These are phyloP conservation scores for Monosporascus sp. DNA, from an alignment of 2,329 filamentous ascomycete species.

Conservation along the genomic window DNA sequence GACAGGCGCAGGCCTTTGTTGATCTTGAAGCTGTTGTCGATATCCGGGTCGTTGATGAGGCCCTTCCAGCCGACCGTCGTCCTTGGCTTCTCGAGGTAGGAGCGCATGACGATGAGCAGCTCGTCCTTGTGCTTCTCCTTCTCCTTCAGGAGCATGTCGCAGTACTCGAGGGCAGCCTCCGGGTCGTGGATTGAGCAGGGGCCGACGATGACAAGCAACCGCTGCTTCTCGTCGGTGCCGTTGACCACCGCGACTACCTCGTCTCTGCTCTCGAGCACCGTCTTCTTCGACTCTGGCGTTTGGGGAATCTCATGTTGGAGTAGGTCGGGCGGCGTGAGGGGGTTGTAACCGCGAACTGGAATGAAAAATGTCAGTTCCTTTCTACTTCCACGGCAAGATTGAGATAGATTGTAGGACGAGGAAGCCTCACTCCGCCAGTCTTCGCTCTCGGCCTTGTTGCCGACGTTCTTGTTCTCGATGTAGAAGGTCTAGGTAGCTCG, in stretches of 20 bases:
- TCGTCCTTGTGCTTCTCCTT: conserved; percentile 87
- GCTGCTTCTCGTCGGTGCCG: conserved; percentile 55
- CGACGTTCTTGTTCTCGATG: conserved; percentile 74
- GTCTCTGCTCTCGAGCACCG: conserved; percentile 56
- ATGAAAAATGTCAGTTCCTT: neutral
- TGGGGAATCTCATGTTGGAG: conserved; percentile 87
- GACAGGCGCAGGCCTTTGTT: conserved; percentile 91
- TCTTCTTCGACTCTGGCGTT: conserved; percentile 50
- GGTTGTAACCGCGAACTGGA: conserved; percentile 82
- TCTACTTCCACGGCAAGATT: neutral
- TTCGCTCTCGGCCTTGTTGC: conserved; percentile 67
- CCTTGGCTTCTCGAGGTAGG: conserved; percentile 96
- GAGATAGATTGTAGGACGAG: too few relatives aligned
- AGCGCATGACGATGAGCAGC: conserved; percentile 92
- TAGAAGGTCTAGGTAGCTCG: conserved; percentile 55
- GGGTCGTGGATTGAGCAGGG: conserved; percentile 98
- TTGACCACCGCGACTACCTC: conserved; percentile 66
- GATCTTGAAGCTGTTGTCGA: conserved; percentile 98
- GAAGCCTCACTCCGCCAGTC: conserved; percentile 70
- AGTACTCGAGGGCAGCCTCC: conserved; percentile 85
- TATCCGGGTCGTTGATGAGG: conserved; percentile 96
- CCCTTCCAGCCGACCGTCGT: conserved; percentile 99
- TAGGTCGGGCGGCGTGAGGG: conserved; percentile 85
- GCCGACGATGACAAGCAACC: conserved; percentile 72
- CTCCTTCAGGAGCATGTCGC: conserved; percentile 71